Base-by-base conservation (phyloP, 148 eudicot genomes). In the Pharnaceum exiguum region DNA sequence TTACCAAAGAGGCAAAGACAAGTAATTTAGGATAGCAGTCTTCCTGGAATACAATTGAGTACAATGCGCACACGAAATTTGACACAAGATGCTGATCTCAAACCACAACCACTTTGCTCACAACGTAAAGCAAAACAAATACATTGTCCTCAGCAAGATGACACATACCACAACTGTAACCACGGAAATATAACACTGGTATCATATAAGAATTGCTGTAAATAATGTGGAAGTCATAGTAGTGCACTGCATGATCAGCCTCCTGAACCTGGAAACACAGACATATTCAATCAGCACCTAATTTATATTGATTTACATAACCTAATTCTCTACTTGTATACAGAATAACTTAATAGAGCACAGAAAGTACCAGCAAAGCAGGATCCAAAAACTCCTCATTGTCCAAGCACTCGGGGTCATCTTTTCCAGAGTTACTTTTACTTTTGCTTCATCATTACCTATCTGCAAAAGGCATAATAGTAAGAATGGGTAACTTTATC, bases 171-270 rank as follows among this genome's bases (percentile, higher is more conserved):
- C 57, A 70, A 66, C 55, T 18, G 71, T 84, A 82, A 53, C 78
- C 95, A 51, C 87, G 96, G 43, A 94, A 89, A 68, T 86, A 86
- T 31, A 94, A 75, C 74, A 84, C 79, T 0, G 96, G 99, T 51
- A 94, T 95, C 69, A 65, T 86, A 71, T 83, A 94, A 32, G 99
- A 82, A 44, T 59, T 59, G 76, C 81, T 89, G 75, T 94, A 89
- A 30, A 86, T 79, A 18, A 82, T 71, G 68, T 94, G 96, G 67
- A 86, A 86, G 79, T 94, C 96, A 69, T 79, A 94, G 48, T 67
- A 68, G 70, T 78, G 83, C n/a, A n/a, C n/a, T 69, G 79, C 85
- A 49, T 72, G 49, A 47, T 44, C 48, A 58, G 30, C 44, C 52
- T 69, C 65, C 22, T 62, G 61, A 59, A 71, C 83, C 89, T 83